Conservation (phyloP, 1,284 basidiomycete genomes). For the Peniophora sp. region DNA sequence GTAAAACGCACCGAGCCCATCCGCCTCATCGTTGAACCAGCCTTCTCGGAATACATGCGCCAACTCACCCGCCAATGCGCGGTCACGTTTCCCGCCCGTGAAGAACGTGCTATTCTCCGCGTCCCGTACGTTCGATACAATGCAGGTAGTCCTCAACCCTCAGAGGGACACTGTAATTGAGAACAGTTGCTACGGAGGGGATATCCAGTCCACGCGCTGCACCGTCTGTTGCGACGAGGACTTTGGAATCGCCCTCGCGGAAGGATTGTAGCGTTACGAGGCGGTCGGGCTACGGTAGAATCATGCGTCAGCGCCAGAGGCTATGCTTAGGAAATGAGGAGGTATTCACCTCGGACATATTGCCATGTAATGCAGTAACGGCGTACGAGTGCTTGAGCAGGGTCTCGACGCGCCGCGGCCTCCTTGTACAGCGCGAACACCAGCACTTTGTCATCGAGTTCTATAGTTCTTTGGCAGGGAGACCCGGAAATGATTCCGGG, state of each 20-base stretch:
- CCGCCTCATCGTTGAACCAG: constrained; percentile 57
- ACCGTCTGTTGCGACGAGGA: constrained; percentile 96
- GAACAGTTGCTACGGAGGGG: constrained; percentile 86
- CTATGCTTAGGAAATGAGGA: too few species aligned
- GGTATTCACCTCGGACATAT: constrained; percentile 84
- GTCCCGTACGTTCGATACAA: constrained; percentile 93
- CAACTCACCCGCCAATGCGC: constrained; percentile 85
- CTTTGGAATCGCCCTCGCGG: constrained; percentile 75
- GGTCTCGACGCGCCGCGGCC: constrained; percentile 87
- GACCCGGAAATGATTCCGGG: constrained; percentile 50
- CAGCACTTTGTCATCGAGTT: constrained; percentile 61
- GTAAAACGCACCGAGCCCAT: constrained; percentile 39
- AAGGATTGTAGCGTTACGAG: constrained; percentile 87
- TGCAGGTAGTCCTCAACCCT: constrained; percentile 97
- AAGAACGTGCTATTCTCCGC: constrained; percentile 96
- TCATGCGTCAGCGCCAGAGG: too few species aligned
- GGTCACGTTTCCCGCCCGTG: constrained; percentile 82
- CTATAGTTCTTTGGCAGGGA: constrained; percentile 50
- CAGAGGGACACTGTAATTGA: constrained; percentile 97
- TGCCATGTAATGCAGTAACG: constrained; percentile 89
- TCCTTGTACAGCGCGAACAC: constrained; percentile 98
- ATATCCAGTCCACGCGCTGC: constrained; percentile 97
- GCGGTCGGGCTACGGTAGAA: constrained; percentile 51
- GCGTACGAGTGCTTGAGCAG: constrained; percentile 78
- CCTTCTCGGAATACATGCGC: constrained; percentile 88